phyloP scores from a whole-genome alignment of 2,329 filamentous ascomycete genomes.

The Reticulascus tulasneorum region DNA sequence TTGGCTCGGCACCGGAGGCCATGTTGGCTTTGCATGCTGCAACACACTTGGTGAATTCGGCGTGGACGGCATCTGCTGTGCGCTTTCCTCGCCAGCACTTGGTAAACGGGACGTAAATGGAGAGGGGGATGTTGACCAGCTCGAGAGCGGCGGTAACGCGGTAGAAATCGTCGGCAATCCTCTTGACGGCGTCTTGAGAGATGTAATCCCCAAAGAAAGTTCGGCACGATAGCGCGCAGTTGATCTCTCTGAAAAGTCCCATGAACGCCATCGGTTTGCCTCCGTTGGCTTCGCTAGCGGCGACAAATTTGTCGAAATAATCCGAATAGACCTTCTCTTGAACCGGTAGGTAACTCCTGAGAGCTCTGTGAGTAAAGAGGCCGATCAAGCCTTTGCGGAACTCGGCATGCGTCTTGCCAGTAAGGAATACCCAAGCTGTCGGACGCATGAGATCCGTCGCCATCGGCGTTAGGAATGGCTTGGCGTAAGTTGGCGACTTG shows the following conservation, averaged over 20 bases:
- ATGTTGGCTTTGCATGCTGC: slow-evolving; percentile 69
- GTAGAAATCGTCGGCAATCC: slow-evolving; percentile 76
- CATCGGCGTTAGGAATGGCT: slow-evolving; percentile 74
- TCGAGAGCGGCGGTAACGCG: slow-evolving; percentile 73
- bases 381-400: slow-evolving; percentile 72
- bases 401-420: slow-evolving; percentile 72
- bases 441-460: slow-evolving; percentile 70
- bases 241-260: slow-evolving; percentile 70
- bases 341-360: slow-evolving; percentile 66
- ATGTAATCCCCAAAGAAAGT: slow-evolving; percentile 82
- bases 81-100: slow-evolving; percentile 77
- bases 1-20: slow-evolving; percentile 62
- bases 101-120: slow-evolving; percentile 69
- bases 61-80: slow-evolving; percentile 65
- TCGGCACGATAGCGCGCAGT: slow-evolving; percentile 72
- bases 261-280: slow-evolving; percentile 64
- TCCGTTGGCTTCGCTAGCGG: slow-evolving; percentile 48
- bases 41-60: slow-evolving; percentile 67
- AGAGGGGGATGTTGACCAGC: slow-evolving; percentile 69
- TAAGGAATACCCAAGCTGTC: slow-evolving; percentile 74
- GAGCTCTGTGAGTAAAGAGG: slow-evolving; percentile 69
- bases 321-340: slow-evolving; percentile 69
- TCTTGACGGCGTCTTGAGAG: slow-evolving; percentile 65
- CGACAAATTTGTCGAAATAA: slow-evolving; percentile 67
- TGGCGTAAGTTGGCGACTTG: slow-evolving; percentile 71